Evolutionary conservation across 305 asterid genomes (phyloP).

Genomic region (Fraxinus sp.): DNA sequence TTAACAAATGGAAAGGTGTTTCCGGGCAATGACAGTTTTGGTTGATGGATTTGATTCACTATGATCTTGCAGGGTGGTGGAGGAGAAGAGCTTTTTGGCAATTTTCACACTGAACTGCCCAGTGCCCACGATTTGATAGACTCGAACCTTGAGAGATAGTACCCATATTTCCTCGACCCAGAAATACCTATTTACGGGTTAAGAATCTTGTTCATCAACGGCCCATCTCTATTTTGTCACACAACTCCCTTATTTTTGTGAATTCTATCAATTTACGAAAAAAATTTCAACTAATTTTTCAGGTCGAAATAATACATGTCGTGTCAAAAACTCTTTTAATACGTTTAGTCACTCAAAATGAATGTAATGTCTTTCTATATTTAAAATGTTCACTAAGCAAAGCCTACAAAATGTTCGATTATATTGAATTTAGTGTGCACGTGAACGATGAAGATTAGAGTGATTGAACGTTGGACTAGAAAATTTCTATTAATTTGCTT

Average conservation of each 20-base stretch:
- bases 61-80: not conserved
- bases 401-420: too few relatives aligned
- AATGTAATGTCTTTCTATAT: not conserved
- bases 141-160: not conserved
- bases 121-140: not conserved
- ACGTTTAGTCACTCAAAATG: not conserved
- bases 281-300: too few relatives aligned
- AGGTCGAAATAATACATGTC: not conserved
- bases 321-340: not conserved
- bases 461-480: too few relatives aligned
- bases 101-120: not conserved
- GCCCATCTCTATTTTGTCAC: not conserved
- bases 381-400: not conserved
- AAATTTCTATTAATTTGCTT: too few relatives aligned
- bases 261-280: too few relatives aligned
- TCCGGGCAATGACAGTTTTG: not conserved
- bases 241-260: not conserved
- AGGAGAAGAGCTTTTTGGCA: not conserved
- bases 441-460: too few relatives aligned
- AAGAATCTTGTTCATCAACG: not conserved
- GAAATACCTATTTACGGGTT: not conserved
- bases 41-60: not conserved
- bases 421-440: too few relatives aligned
- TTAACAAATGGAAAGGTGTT: not conserved
- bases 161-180: not conserved